These are phyloP conservation scores for Evernia prunastri DNA, from an alignment of 495 filamentous ascomycete genomes.

Conservation along the genomic window DNA sequence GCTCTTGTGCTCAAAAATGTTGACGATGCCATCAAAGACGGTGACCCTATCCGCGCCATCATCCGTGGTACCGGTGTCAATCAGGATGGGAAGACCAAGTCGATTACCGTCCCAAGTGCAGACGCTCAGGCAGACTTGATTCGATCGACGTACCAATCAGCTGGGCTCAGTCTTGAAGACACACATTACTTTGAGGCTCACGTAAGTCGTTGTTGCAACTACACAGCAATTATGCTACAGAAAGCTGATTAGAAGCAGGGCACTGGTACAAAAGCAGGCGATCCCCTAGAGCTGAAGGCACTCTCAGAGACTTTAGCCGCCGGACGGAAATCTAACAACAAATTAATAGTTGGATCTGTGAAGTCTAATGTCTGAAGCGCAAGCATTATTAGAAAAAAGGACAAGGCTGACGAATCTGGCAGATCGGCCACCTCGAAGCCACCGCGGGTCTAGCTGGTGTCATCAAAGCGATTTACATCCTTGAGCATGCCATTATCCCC, in stretches of 20 bases:
- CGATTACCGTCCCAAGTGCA: constrained; percentile 38
- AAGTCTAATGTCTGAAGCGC: constrained; percentile 33
- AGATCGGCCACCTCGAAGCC: constrained; percentile 45
- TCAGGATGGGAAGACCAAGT: constrained; percentile 49
- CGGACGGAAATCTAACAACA: constrained; percentile 27
- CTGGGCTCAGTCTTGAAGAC: constrained; percentile 31
- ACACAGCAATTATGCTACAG: background rate
- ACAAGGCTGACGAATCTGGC: background rate
- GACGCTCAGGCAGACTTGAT: constrained; percentile 40
- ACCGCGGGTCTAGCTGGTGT: constrained; percentile 41
- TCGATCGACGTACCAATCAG: constrained; percentile 35
- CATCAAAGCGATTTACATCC: constrained; percentile 43
- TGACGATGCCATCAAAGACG: constrained; percentile 33
- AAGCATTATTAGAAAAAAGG: background rate
- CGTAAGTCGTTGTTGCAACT: background rate
- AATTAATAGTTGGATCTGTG: constrained; percentile 34
- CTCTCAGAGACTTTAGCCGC: constrained; percentile 34
- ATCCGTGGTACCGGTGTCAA: constrained; percentile 29
- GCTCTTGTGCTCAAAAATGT: constrained; percentile 36
- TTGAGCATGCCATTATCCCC: constrained; percentile 35
- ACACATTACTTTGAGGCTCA: constrained; percentile 43
- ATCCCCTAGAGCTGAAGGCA: constrained; percentile 32
- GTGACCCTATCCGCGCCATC: constrained; percentile 39
- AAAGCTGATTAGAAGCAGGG: background rate
- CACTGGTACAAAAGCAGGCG: constrained; percentile 33